Evolutionary conservation across 441 rosid genomes (phyloP), one percentile per base, ranked within the genome.

Genomic region (Adansonia grandidieri): DNA sequence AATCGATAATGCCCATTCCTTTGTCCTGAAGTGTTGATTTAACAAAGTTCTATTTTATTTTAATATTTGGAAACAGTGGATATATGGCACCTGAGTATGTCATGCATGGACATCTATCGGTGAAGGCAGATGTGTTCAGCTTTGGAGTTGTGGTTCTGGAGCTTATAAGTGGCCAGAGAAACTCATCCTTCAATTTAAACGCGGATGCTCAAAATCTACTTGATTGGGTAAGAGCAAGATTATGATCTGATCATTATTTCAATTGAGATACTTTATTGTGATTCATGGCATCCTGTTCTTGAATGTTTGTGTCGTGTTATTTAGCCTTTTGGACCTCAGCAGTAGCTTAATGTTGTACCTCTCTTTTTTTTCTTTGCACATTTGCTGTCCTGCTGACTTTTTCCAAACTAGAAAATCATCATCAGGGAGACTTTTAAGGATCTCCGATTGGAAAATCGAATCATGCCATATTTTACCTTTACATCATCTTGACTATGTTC

Each of bases 41-140:
- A 74, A 17, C 53, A 4, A 37, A 15, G 44, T 50, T 19, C 2
- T 74, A 44, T 28, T 53, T 28, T 28, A 8, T 56, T n/a, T 63
- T 40, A 58, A 37, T 69, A 63, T 71, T 75, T 86, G 83, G 50
- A 58, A 69, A 14, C 85, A 95, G 98, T 80, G 98, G 98, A 19
- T 95, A 95, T 74, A 93, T 95, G 99, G 98, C 99, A 4, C 99
- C 99, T 3, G 98, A 93, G 81, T 95, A 95, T 7, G 85, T 95
- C 76, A 91, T 92, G 98, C 90, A 88, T 1, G 93, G 97, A 42
- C 84, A 70, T 80, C 81, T 96, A 70, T 90, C 98, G 0, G 91
- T 81, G 73, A 93, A 93, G 79, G 99, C 93, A 64, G 98, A 96
- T 57, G 93, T 92, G 24, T 96, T 90, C 82, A 96, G 98, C 92